Base-by-base conservation (phyloP, 2,329 filamentous ascomycete species). In the Pleurostoma richardsiae region DNA sequence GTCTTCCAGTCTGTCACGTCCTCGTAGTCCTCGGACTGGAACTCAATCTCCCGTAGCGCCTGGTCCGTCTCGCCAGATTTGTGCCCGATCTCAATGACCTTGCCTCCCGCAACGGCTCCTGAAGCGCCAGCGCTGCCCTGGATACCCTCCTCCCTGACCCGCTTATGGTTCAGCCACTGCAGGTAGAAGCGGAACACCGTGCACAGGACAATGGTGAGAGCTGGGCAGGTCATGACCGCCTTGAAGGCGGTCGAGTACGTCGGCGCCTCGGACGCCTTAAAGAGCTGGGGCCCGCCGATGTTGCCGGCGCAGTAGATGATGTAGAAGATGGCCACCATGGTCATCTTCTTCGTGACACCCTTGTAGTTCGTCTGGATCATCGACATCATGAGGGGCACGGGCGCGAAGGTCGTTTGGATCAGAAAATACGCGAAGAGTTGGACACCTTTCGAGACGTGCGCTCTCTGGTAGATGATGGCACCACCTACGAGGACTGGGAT, bases 1-100 rank as follows among this genome's bases (percentile, higher is more conserved):
- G 71, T 80, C 36, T 80, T 71, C 74, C 77, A 81, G 54, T 84
- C 80, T 2, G 80, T 83, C 3, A 76, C 60, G 58, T 83, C 79
- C 26, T 80, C 76, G 47, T 79, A 76, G 48, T 76, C 73, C 45
- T 71, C 67, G 0, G 69, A 63, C 26, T 63, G 59, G 27, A 76
- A 55, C 42, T 68, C 64, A 0, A 70, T 58, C 30, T 61, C 61
- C 7, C 56, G 55, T n/a, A 65, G 60, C n/a, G 57, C 60, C 38
- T 61, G 60, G 3, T 56, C 57, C 4, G 63, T 55, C 31, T 62
- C 51, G 1, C 54, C 54, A 1, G 50, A 45, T 6, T 52, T 54
- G 3, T 49, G 46, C 10, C 50, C 53, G 4, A 57, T 51, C 29
- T 59, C 59, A 8, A 65, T 55, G 19, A 69, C 55, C 48, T 67